Evolutionary conservation across 148 eudicot genomes (phyloP).

Genomic region (Silene conica): DNA sequence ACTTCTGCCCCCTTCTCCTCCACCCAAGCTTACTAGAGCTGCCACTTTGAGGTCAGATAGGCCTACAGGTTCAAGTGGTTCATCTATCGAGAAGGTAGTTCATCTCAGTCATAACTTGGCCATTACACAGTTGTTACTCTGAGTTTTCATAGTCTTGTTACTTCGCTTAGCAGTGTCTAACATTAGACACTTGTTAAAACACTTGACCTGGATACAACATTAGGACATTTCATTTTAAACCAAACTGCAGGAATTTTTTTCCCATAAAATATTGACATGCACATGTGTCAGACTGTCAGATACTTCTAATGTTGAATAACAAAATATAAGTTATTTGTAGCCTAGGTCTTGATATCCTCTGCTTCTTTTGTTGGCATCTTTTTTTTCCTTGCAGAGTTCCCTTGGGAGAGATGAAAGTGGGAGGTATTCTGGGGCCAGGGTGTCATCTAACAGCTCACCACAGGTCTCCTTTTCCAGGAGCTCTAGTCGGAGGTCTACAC

Average conservation of each 20-base stretch:
- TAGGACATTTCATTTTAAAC: neutral
- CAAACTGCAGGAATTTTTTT: neutral
- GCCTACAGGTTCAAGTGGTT: slow-evolving; percentile 35
- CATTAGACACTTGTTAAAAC: neutral
- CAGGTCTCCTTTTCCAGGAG: slow-evolving; percentile 65
- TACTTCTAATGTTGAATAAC: too few relatives aligned
- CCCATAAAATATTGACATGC: neutral
- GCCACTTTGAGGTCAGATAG: slow-evolving; percentile 42
- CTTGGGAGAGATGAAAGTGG: slow-evolving; percentile 58
- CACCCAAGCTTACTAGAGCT: slow-evolving; percentile 46
- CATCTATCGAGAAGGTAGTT: slow-evolving; percentile 61
- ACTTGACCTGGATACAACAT: too few relatives aligned
- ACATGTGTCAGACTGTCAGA: too few relatives aligned
- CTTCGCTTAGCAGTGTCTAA: neutral
- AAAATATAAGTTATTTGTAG: too few relatives aligned
- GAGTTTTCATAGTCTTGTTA: neutral
- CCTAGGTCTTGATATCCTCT: neutral
- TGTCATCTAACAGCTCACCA: slow-evolving; percentile 58
- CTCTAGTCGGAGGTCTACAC: slow-evolving; percentile 68
- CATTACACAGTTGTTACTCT: too few relatives aligned
- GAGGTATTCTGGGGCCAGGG: slow-evolving; percentile 38
- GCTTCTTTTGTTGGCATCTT: neutral
- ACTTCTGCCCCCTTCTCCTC: slow-evolving; percentile 54
- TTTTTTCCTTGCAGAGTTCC: slow-evolving; percentile 41
- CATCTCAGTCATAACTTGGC: neutral